Conservation (phyloP, 1,139 yeast genomes). For the Komagataea norvegica region DNA sequence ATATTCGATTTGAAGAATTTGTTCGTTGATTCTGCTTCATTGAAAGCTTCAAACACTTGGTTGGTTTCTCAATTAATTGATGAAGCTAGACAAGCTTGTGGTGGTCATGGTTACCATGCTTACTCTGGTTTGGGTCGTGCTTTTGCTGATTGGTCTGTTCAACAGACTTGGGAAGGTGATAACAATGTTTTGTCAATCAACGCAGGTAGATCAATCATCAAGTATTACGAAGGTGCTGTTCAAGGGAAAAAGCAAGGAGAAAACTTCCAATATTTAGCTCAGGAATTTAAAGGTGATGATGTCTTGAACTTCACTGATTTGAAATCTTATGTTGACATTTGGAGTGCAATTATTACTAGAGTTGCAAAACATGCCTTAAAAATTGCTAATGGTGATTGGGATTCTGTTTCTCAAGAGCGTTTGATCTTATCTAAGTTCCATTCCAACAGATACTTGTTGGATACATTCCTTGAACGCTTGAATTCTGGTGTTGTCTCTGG, state of each 20-base stretch:
- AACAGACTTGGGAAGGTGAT: constrained; percentile 98
- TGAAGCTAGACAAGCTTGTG: constrained; percentile 92
- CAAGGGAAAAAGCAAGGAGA: constrained; percentile 38
- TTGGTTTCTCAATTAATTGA: constrained; percentile 72
- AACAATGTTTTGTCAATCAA: constrained; percentile 81
- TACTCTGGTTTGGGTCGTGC: constrained; percentile 90
- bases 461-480: constrained; percentile 29
- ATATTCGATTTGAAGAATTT: constrained; percentile 67
- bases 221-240: constrained; percentile 41
- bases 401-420: constrained; percentile 55
- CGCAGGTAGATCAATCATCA: constrained; percentile 72
- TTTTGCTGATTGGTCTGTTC: constrained; percentile 89
- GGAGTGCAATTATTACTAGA: constrained; percentile 41
- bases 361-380: constrained; percentile 37
- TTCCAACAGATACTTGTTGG: constrained; percentile 48
- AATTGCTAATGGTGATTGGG: constrained; percentile 38
- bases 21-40: constrained; percentile 82
- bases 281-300: constrained; percentile 23
- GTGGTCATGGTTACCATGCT: constrained; percentile 93
- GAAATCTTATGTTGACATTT: constrained; percentile 35
- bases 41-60: constrained; percentile 91
- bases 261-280: constrained; percentile 42
- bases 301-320: constrained; percentile 34
- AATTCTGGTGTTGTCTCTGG: constrained; percentile 22
- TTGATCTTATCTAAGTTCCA: constrained; percentile 57